Base-by-base conservation (phyloP, 768 basidiomycete genomes). In the Suillus hirtellus region DNA sequence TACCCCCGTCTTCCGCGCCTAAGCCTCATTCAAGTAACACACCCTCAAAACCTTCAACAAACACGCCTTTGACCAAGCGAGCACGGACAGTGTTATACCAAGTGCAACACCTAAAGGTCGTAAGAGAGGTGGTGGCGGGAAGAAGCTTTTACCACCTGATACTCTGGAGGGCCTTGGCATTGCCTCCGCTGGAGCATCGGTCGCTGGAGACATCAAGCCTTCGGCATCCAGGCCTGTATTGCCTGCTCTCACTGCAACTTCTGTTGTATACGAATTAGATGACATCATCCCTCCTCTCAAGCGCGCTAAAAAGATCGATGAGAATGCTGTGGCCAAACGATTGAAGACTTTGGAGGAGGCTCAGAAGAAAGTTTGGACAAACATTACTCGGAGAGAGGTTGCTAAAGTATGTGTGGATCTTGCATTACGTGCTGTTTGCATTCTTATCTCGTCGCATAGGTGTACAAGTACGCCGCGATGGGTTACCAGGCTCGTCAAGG, bases 341-440 rank as follows among this genome's bases (percentile, higher is more conserved):
- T 80, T 93, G 63, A 89, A 87, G 73, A 81, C 86, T 8, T 72
- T 95, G 35, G 93, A 94, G 71, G 95, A 95, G 68, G 81, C 89
- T 0, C 94, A 95, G 77, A 83, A 85, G 63, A 95, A 93, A 76
- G 89, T 94, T 10, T 96, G 95, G 95, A 88, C 87, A 24, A 92
- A 89, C 68, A 95, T 96, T 56, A 95, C 93, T 1, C 82, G 86
- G 66, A 82, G 87, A 68, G 95, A 96, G 69, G 86, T 96, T 54
- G 87, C 89, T 35, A 95, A 92, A 82, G 95, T 90, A 67, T 63
- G 76, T 62, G 40, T 47, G 34, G 42, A 14, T 19, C 21, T 38
- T 11, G 43, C 21, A 12, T 58, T 38, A 44, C 15, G 24, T 40
- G 49, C 17, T 34, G 31, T 43, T 60, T 67, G 19, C 21, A 65